These are phyloP conservation scores for Periconia digitata DNA, from an alignment of 2,329 filamentous ascomycete species.

Conservation along the genomic window DNA sequence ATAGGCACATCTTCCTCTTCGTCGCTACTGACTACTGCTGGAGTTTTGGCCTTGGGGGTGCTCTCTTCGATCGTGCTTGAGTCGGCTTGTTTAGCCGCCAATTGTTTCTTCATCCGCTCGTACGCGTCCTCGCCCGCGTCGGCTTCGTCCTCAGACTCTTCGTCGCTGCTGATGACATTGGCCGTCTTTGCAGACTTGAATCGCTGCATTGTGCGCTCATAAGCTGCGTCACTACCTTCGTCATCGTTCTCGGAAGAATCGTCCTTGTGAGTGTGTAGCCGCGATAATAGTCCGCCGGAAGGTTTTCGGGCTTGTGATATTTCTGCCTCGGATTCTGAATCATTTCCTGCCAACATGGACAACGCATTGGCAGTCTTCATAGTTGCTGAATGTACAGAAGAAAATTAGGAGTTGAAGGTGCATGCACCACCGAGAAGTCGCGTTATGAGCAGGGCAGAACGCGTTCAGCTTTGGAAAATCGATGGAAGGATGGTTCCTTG, in stretches of 20 bases:
- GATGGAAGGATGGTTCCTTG: not conserved
- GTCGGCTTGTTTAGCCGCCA: conserved; percentile 33
- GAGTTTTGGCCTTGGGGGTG: conserved; percentile 1
- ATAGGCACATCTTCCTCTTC: conserved; percentile 36
- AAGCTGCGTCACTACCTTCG: conserved; percentile 34
- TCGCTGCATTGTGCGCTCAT: conserved; percentile 29
- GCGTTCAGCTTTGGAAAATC: not conserved
- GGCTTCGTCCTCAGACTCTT: conserved; percentile 21
- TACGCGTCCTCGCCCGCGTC: conserved; percentile 46
- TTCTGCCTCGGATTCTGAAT: conserved; percentile 40
- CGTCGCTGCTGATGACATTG: conserved; percentile 14
- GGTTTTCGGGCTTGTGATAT: conserved; percentile 46
- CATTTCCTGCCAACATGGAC: conserved; percentile 53
- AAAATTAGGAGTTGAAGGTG: not conserved
- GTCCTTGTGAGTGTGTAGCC: conserved; percentile 50
- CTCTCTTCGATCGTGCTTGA: conserved; percentile 1
- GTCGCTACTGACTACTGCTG: conserved; percentile 13
- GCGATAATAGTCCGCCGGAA: conserved; percentile 64
- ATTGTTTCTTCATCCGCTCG: conserved; percentile 49
- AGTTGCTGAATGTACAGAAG: conserved; percentile 19
- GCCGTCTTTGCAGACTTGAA: conserved; percentile 1
- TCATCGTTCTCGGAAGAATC: conserved; percentile 16
- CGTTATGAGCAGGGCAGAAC: not conserved
- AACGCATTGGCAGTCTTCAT: conserved; percentile 50
- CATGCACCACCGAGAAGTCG: not conserved